A percentile compares a stretch with the other conserved stretches of the same genome.
phyloP scores from a whole-genome alignment of 2,329 filamentous ascomycete genomes.

The Ustulina deusta region DNA sequence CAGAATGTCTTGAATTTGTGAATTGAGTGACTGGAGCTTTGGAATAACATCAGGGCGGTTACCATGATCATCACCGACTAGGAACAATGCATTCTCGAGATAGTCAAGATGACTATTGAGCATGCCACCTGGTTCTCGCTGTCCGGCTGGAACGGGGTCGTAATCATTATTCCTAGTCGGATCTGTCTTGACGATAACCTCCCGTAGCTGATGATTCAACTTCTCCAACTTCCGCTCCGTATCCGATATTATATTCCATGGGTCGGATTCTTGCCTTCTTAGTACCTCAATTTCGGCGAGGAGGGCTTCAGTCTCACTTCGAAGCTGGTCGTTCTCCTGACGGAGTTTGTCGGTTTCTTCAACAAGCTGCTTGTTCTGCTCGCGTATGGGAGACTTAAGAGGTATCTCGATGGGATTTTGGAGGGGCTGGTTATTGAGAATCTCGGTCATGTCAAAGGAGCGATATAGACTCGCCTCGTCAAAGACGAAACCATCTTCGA shows the following conservation, averaged over 20 bases:
- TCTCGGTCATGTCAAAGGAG: conserved; percentile 74
- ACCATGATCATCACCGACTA: conserved; percentile 69
- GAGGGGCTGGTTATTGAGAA: conserved; percentile 49
- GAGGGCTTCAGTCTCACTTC: conserved; percentile 52
- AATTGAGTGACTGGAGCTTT: conserved; percentile 72
- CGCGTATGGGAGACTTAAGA: conserved; percentile 67
- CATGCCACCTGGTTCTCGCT: conserved; percentile 59
- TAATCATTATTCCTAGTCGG: conserved; percentile 65
- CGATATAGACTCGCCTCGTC: conserved; percentile 82
- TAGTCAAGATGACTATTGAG: conserved; percentile 74
- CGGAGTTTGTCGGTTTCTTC: conserved; percentile 61
- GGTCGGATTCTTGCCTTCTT: conserved; percentile 52
- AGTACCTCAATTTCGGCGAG: conserved; percentile 54
- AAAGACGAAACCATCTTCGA: conserved; percentile 72
- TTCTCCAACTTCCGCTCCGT: conserved; percentile 75
- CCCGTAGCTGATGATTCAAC: conserved; percentile 74
- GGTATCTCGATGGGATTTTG: conserved; percentile 67
- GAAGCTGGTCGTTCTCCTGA: conserved; percentile 59
- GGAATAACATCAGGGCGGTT: conserved; percentile 61
- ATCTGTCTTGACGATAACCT: conserved; percentile 74
- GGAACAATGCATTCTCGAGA: conserved; percentile 73
- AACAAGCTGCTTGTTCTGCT: conserved; percentile 64
- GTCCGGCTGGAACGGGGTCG: conserved; percentile 56
- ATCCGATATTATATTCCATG: conserved; percentile 66
- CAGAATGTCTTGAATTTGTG: conserved; percentile 71